phyloP scores from a whole-genome alignment of 352 stramenopile species.

The Globisporangium abappressorium region DNA sequence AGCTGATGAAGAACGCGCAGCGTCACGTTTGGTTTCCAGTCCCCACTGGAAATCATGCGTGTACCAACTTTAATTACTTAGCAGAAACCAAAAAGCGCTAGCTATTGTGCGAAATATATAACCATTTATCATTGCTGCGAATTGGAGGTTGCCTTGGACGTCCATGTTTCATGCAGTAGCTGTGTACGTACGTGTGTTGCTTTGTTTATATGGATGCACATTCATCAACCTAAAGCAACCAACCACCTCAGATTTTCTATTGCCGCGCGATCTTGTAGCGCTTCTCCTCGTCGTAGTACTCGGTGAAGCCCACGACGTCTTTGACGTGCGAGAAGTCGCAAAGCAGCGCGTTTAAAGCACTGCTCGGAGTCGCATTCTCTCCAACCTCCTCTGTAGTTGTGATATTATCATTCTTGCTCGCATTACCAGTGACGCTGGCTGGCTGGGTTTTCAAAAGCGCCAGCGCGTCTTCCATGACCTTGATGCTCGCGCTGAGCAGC shows the following conservation, averaged over 20 bases:
- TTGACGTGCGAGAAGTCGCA: slow-evolving; percentile 90
- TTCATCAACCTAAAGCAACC: neutral
- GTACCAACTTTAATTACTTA: neutral
- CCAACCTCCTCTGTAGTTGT: slow-evolving; percentile 20
- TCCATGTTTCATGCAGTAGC: neutral
- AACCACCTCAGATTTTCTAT: neutral
- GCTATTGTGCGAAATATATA: neutral
- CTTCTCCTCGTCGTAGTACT: slow-evolving; percentile 88
- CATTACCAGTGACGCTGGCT: neutral
- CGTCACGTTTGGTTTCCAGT: neutral
- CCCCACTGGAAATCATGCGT: neutral
- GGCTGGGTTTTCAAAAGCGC: slow-evolving; percentile 71
- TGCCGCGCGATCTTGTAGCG: slow-evolving; percentile 24
- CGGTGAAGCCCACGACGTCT: slow-evolving; percentile 91
- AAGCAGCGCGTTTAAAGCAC: slow-evolving; percentile 19
- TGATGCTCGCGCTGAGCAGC: slow-evolving; percentile 91
- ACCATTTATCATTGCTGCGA: neutral
- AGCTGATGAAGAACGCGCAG: neutral
- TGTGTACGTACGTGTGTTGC: neutral
- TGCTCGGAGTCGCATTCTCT: slow-evolving; percentile 33
- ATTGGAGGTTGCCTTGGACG: neutral
- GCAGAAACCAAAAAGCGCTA: slow-evolving; percentile 4
- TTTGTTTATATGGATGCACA: neutral
- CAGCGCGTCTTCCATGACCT: slow-evolving; percentile 90
- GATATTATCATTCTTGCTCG: neutral